Evolutionary conservation across 2,329 filamentous ascomycete genomes (phyloP), one percentile per base, ranked within the genome.

Genomic region (Calonectria pseudoreteaudii): DNA sequence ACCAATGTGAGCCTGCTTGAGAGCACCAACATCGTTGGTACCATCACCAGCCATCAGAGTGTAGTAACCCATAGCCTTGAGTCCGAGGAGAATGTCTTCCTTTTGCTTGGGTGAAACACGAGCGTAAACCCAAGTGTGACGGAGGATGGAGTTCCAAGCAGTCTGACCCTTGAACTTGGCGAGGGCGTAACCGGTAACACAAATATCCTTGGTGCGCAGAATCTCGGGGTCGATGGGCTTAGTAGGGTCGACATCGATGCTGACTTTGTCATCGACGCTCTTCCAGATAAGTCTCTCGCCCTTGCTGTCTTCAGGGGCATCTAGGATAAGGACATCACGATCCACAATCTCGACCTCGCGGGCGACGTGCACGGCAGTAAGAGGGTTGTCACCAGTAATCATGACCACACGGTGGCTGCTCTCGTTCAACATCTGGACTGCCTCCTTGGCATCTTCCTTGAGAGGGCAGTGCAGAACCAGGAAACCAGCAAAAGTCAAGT

Each of bases 41-140:
- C 97, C 97, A 82, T 99, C 97, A 85, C 97, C 97, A 80, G 96
- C 97, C 97, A 99, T 99, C 75, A 99, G 91, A 36, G 97, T 99
- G 74, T 97, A 98, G 87, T 99, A 99, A 65, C 97, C 97, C 87
- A 95, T 94, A 81, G 98, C 96, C 87, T 98, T 98, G 75, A 98
- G 91, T 47, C 97, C 97, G 28, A 98, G 91, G n/a, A 99, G 90
- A 81, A 99, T 98, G 69, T 98, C 96, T 85, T 99, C 97, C 88
- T 99, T 99, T 82, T 99, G 97, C 89, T 98, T 98, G 11, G 97
- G 97, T 1, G 97, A 99, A 13, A 99, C 97, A 81, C 97, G 95
- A 78, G 97, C 97, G 83, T 99, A 99, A 6, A 99, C 97, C 97
- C 97, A 99, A 18, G 96, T 93, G 85, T 98, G 91, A 65, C 96